Conservation (phyloP, 495 filamentous ascomycete species). For the Aspergillus campestris region DNA sequence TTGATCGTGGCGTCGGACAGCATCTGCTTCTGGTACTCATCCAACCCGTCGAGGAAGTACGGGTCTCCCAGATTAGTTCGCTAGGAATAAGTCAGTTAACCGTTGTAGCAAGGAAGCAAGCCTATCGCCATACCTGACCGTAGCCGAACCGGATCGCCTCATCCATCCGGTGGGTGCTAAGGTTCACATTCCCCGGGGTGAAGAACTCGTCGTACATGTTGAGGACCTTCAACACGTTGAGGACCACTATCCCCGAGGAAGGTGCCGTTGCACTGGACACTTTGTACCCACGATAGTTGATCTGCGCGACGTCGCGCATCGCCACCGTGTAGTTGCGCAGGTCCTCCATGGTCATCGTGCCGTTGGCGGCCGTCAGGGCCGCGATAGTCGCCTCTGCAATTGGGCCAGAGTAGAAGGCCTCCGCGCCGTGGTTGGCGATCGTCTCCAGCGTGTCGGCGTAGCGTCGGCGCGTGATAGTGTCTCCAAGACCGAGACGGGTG, state of each 20-base stretch:
- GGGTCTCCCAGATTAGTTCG: constrained; percentile 71
- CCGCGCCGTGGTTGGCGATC: constrained; percentile 59
- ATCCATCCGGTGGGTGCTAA: constrained; percentile 70
- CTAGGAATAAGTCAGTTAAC: constrained; percentile 19
- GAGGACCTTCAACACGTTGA: constrained; percentile 69
- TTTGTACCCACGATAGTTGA: constrained; percentile 62
- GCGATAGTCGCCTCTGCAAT: constrained; percentile 66
- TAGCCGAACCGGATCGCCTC: constrained; percentile 87
- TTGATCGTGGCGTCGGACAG: constrained; percentile 48
- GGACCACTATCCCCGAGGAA: constrained; percentile 60
- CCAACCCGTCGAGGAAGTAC: constrained; percentile 53
- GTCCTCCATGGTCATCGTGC: constrained; percentile 77
- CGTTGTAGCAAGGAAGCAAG: not conserved
- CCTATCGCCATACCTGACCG: constrained; percentile 41
- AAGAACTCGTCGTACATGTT: constrained; percentile 61
- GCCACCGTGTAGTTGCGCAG: constrained; percentile 59
- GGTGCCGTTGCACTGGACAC: constrained; percentile 64
- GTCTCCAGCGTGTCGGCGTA: constrained; percentile 70
- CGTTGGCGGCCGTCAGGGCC: constrained; percentile 53
- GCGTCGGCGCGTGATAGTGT: constrained; percentile 67
- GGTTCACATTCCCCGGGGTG: constrained; percentile 40
- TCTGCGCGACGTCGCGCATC: constrained; percentile 50
- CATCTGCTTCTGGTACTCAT: constrained; percentile 58
- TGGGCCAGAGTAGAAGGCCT: constrained; percentile 69
- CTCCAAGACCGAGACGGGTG: constrained; percentile 57